Percentiles rank a stretch among this genome's conserved stretches.
Conservation (phyloP, 306 rosid species). For the Sesbania bispinosa region DNA sequence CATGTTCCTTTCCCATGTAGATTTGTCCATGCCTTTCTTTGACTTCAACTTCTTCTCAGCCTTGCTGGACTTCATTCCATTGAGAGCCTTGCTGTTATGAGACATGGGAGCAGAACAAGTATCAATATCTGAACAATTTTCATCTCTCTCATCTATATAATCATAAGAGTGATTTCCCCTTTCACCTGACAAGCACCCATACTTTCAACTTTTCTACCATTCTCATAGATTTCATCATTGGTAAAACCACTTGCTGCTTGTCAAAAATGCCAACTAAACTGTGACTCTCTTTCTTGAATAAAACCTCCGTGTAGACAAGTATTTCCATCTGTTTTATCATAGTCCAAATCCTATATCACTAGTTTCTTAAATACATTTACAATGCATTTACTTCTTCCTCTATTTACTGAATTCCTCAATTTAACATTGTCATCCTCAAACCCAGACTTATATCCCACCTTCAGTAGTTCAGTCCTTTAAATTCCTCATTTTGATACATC, state of each 20-base stretch:
- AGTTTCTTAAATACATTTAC: conserved; percentile 37
- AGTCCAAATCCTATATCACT: conserved; percentile 26
- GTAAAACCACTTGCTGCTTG: conserved; percentile 28
- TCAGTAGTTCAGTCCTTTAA: conserved; percentile 35
- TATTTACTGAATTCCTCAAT: not conserved
- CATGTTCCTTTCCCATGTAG: not conserved
- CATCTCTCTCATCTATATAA: conserved; percentile 47
- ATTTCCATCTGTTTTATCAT: conserved; percentile 18
- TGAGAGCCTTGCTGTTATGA: conserved; percentile 24
- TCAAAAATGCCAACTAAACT: conserved; percentile 17
- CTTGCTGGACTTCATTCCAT: conserved; percentile 30
- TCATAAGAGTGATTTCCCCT: no score
- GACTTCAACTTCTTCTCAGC: conserved; percentile 39
- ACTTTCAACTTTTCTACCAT: conserved; percentile 23
- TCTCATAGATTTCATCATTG: conserved; percentile 23
- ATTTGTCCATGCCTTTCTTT: conserved; percentile 62
- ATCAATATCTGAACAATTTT: conserved; percentile 51
- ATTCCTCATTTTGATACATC: conserved; percentile 40
- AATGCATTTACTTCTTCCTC: conserved; percentile 19
- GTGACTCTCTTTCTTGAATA: not conserved
- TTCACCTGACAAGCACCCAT: conserved; percentile 35
- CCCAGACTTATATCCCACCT: conserved; percentile 31
- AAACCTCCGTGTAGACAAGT: not conserved
- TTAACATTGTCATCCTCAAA: conserved; percentile 28
- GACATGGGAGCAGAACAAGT: conserved; percentile 30